These are phyloP conservation scores for Candida awuae DNA, from an alignment of 805 yeast genomes.

Conservation along the genomic window DNA sequence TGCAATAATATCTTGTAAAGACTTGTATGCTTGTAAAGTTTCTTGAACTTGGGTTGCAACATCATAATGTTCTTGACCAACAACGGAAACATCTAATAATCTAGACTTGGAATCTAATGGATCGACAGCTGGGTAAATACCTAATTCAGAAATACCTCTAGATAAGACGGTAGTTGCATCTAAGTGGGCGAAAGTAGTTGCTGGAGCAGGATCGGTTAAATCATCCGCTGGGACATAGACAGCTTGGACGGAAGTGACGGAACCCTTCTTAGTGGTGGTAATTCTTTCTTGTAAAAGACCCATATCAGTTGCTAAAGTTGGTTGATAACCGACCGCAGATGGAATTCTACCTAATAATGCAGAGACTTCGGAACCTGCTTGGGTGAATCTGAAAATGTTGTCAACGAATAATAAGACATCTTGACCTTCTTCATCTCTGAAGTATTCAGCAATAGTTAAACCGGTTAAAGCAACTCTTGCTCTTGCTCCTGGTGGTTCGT, in stretches of 20 bases:
- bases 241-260: slow-evolving; percentile 99
- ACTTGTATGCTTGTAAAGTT: slow-evolving; percentile 99
- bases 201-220: slow-evolving; percentile 99
- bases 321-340: slow-evolving; percentile 99
- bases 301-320: slow-evolving; percentile 99
- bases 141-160: slow-evolving; percentile 98
- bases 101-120: slow-evolving; percentile 99
- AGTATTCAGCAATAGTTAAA: slow-evolving; percentile 99
- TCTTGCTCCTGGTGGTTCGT: slow-evolving; percentile 99
- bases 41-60: slow-evolving; percentile 94
- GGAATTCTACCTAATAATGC: slow-evolving; percentile 99
- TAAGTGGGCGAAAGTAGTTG: slow-evolving; percentile 99
- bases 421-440: slow-evolving; percentile 99
- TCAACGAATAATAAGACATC: slow-evolving; percentile 98
- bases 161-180: slow-evolving; percentile 99
- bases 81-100: slow-evolving; percentile 93
- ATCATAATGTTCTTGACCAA: slow-evolving; percentile 98
- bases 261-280: slow-evolving; percentile 99
- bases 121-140: slow-evolving; percentile 99
- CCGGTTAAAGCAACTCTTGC: slow-evolving; percentile 99
- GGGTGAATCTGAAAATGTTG: slow-evolving; percentile 99
- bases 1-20: slow-evolving; percentile 99
- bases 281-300: slow-evolving; percentile 99
- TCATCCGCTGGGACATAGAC: slow-evolving; percentile 99
- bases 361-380: slow-evolving; percentile 99